phyloP scores from a whole-genome alignment of 345 rosid genomes.

The Carallia pectinifolia region DNA sequence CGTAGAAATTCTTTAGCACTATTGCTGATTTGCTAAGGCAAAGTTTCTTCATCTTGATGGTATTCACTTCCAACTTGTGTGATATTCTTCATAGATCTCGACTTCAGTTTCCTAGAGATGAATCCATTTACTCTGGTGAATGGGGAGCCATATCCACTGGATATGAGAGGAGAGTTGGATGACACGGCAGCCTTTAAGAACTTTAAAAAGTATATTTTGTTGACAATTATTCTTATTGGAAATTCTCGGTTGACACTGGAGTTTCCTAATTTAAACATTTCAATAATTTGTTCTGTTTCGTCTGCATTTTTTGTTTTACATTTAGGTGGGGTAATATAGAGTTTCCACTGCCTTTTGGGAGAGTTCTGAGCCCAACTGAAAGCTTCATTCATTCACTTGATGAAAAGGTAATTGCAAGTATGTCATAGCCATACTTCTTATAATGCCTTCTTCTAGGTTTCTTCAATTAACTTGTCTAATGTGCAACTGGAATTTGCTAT shows the following conservation, averaged over 20 bases:
- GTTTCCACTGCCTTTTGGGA: constrained; percentile 93
- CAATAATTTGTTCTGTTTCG: not conserved
- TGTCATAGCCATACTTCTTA: not conserved
- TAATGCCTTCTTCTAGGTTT: not conserved
- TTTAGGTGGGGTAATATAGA: constrained; percentile 85
- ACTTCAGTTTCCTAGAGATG: constrained; percentile 90
- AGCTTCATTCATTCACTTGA: constrained; percentile 79
- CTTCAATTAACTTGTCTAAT: not conserved
- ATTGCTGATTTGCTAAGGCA: not conserved
- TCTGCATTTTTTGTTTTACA: constrained; percentile 1
- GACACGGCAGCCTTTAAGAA: constrained; percentile 98
- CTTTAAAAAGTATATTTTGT: constrained; percentile 62
- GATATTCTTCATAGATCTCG: constrained; percentile 53
- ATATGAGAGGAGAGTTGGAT: constrained; percentile 97
- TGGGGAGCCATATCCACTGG: constrained; percentile 91
- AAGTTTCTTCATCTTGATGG: not conserved
- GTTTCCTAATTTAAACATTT: not conserved
- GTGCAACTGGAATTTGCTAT: constrained; percentile 3
- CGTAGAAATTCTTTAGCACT: not conserved
- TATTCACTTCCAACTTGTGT: constrained; percentile 2
- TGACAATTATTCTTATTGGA: not conserved
- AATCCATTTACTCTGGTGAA: constrained; percentile 87
- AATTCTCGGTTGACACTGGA: not conserved
- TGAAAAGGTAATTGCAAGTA: constrained; percentile 64
- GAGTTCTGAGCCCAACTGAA: constrained; percentile 81